These are phyloP conservation scores for Micromonas pusilla DNA, from an alignment of 139 green algal genomes.

Conservation along the genomic window DNA sequence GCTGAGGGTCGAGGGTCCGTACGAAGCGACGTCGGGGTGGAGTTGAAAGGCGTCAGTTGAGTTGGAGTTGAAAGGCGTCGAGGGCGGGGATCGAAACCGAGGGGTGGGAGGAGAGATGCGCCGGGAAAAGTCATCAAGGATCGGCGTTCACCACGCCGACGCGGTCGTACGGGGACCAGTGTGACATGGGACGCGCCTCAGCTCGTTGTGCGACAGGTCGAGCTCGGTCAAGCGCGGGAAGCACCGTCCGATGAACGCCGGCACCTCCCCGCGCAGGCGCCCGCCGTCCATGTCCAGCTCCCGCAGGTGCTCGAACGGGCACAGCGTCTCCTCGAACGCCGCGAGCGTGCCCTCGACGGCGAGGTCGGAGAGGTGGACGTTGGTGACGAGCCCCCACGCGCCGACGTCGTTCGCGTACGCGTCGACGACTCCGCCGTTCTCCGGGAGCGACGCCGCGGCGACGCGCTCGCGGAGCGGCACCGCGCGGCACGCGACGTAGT, in stretches of 20 bases:
- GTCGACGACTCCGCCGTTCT: too few relatives aligned
- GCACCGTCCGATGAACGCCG: constrained; percentile 8
- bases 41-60: too few relatives aligned
- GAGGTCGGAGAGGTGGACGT: constrained; percentile 28
- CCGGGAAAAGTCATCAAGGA: too few relatives aligned
- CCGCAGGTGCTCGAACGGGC: constrained; percentile 21
- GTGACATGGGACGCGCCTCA: too few relatives aligned
- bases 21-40: too few relatives aligned
- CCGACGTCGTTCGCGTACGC: not conserved
- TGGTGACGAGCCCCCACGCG: constrained; percentile 13
- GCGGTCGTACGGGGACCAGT: too few relatives aligned
- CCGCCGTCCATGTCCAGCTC: constrained; percentile 24
- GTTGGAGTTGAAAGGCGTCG: too few relatives aligned
- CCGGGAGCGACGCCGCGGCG: too few relatives aligned
- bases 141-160: too few relatives aligned
- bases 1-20: too few relatives aligned
- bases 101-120: too few relatives aligned
- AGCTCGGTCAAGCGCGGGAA: constrained; percentile 19
- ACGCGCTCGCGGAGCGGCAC: not conserved
- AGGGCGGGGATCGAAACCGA: too few relatives aligned
- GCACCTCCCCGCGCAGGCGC: not conserved
- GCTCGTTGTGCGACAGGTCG: constrained; percentile 26
- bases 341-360: not conserved
- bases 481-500: not conserved
- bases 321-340: not conserved